Evolutionary conservation across 2,329 filamentous ascomycete genomes (phyloP).

Genomic region (Lanzia echinophila): DNA sequence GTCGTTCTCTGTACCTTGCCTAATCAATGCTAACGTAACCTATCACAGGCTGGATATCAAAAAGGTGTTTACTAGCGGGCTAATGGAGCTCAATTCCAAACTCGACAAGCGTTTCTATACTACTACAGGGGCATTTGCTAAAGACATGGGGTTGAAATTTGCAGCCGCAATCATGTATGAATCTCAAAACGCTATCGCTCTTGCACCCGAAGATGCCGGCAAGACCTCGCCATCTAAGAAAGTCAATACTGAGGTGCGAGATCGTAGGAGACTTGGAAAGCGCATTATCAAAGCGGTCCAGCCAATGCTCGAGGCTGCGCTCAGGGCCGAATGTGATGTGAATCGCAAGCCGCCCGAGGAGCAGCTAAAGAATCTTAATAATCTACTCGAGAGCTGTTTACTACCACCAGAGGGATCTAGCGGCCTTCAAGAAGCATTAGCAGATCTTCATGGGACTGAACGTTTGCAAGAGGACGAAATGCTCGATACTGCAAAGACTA

Average conservation of each 20-base stretch:
- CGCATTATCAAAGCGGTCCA: slow-evolving; percentile 81
- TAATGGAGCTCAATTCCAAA: slow-evolving; percentile 44
- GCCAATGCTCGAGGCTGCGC: slow-evolving; percentile 66
- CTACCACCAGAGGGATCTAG: slow-evolving; percentile 6
- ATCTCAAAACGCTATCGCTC: slow-evolving; percentile 16
- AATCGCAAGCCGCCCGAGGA: slow-evolving; percentile 62
- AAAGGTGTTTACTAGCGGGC: slow-evolving; percentile 48
- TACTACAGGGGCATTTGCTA: slow-evolving; percentile 49
- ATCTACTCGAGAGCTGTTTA: slow-evolving; percentile 62
- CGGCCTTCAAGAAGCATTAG: slow-evolving; percentile 1
- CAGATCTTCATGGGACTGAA: slow-evolving; percentile 34
- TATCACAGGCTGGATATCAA: slow-evolving; percentile 53
- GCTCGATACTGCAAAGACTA: slow-evolving; percentile 11
- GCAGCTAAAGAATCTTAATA: slow-evolving; percentile 67
- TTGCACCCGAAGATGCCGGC: slow-evolving; percentile 29
- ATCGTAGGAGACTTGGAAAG: slow-evolving; percentile 79
- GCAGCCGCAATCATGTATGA: slow-evolving; percentile 39
- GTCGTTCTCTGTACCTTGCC: slow-evolving; percentile 33
- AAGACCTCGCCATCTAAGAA: slow-evolving; percentile 31
- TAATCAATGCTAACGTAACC: slow-evolving; percentile 35
- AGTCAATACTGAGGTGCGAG: slow-evolving; percentile 59
- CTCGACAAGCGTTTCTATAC: slow-evolving; percentile 51
- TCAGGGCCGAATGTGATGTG: slow-evolving; percentile 76
- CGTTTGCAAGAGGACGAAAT: slow-evolving; percentile 36
- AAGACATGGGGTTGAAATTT: slow-evolving; percentile 50